These are phyloP conservation scores for Fusarium neocosmosporiellum DNA, from an alignment of 2,329 filamentous ascomycete species.

Conservation along the genomic window DNA sequence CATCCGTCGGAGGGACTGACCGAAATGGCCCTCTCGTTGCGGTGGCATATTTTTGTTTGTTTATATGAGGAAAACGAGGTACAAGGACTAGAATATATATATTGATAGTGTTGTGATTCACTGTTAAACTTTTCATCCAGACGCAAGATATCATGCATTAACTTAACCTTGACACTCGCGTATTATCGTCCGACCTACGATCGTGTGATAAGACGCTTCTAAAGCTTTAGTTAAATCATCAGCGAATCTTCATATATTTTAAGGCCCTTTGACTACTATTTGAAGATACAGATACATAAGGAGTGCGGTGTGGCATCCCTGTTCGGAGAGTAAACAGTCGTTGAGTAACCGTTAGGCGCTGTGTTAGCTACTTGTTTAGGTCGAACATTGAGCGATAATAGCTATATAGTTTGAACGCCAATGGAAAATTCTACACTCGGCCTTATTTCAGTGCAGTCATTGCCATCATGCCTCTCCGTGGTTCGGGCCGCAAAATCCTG, in stretches of 20 bases:
- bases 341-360: background rate
- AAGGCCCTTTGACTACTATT: background rate
- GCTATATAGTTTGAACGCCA: background rate
- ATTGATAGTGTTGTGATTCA: background rate
- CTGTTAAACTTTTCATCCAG: background rate
- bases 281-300: background rate
- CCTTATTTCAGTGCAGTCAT: background rate
- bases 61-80: background rate
- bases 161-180: background rate
- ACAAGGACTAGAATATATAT: background rate
- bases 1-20: background rate
- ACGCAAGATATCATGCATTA: background rate
- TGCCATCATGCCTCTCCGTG: background rate
- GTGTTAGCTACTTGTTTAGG: background rate
- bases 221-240: background rate
- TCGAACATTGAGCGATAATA: accelerated
- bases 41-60: background rate
- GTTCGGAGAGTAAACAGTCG: background rate
- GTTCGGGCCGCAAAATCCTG: too few relatives aligned
- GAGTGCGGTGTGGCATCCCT: background rate
- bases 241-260: background rate
- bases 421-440: background rate
- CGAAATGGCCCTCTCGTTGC: background rate
- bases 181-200: background rate
- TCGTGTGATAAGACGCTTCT: background rate